Evolutionary conservation across 345 rosid genomes (phyloP), one percentile per base, ranked within the genome.

Genomic region (Hibiscus mutabilis): DNA sequence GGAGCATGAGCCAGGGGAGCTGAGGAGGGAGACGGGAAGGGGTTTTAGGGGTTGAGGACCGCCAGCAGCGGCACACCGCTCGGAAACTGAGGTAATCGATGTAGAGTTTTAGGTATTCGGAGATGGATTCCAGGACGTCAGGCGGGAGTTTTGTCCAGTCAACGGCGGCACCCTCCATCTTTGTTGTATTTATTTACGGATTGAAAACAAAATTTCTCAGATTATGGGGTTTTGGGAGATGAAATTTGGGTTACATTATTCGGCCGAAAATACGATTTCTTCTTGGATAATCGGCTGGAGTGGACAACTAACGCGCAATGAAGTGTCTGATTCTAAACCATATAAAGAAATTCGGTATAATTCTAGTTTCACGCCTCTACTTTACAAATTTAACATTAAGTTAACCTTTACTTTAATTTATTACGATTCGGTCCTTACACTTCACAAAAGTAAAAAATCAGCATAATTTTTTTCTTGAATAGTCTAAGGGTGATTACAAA

Each of bases 1-100:
- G 83, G 15, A 86, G 78, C 84, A 88, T 75, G 25, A 88, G 89
- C 87, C 84, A 82, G 7, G 90, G 93, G 63, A 85, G 83, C 81
- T 86, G 89, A 1, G 85, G 79, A 44, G 86, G 90, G 67, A 88
- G 85, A 73, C 77, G 83, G 74, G 0, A 44, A 0, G 90, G 87
- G 63, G 16, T 22, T 59, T 33, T 62, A 13, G 87, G 82, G 42
- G 66, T 52, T n/a, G 85, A 78, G 29, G 71, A 70, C 16, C 76
- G 79, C 86, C 87, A 83, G 5, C 60, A 12, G 25, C 68, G 79
- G 72, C 93, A 86, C 4, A 81, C 84, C 24, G 81, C 78, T 21
- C 76, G 86, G 65, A 75, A 75, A 8, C 75, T 75, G 75, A 88
- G 69, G 81, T 83, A 86, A 76, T 88, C 90, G 76, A 58, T 14